These are phyloP conservation scores for Ophiorrhiza pumila DNA, from an alignment of 257 asterid genomes.

Conservation along the genomic window DNA sequence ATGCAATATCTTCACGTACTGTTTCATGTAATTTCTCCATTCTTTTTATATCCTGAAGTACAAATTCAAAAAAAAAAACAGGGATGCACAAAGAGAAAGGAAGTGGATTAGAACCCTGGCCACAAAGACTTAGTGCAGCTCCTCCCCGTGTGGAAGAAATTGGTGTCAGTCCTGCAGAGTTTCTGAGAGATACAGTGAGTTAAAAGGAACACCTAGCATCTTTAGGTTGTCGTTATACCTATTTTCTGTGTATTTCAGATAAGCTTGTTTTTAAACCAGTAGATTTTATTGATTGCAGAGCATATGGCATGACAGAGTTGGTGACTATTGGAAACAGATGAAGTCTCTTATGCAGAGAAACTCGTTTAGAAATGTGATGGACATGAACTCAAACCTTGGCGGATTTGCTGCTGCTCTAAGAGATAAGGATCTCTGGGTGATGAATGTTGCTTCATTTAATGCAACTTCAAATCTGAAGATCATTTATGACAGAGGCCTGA, in stretches of 20 bases:
- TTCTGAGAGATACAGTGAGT: slow-evolving; percentile 69
- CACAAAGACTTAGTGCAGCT: slow-evolving; percentile 64
- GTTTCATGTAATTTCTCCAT: not conserved
- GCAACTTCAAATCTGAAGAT: slow-evolving; percentile 66
- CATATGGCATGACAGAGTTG: slow-evolving; percentile 70
- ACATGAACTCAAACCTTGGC: slow-evolving; percentile 91
- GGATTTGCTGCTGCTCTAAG: slow-evolving; percentile 85
- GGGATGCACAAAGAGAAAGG: slow-evolving; percentile 78
- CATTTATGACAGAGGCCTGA: slow-evolving; percentile 82
- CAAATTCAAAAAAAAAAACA: slow-evolving; percentile 29
- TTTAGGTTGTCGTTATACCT: not conserved
- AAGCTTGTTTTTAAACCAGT: slow-evolving; percentile 2
- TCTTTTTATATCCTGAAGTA: not conserved
- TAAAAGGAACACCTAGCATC: not conserved
- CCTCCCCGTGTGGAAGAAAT: slow-evolving; percentile 80
- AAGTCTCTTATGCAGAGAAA: slow-evolving; percentile 50
- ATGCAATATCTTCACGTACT: not conserved
- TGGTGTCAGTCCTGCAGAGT: slow-evolving; percentile 49
- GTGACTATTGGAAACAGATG: slow-evolving; percentile 84
- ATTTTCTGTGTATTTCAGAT: not conserved
- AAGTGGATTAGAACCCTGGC: slow-evolving; percentile 85
- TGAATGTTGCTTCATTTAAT: slow-evolving; percentile 85
- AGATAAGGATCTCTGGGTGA: slow-evolving; percentile 90
- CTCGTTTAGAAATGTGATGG: slow-evolving; percentile 89
- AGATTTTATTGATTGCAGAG: slow-evolving; percentile 41